These are phyloP conservation scores for Arxiozyma heterogenica DNA, from an alignment of 1,139 yeast genomes.

Conservation along the genomic window DNA sequence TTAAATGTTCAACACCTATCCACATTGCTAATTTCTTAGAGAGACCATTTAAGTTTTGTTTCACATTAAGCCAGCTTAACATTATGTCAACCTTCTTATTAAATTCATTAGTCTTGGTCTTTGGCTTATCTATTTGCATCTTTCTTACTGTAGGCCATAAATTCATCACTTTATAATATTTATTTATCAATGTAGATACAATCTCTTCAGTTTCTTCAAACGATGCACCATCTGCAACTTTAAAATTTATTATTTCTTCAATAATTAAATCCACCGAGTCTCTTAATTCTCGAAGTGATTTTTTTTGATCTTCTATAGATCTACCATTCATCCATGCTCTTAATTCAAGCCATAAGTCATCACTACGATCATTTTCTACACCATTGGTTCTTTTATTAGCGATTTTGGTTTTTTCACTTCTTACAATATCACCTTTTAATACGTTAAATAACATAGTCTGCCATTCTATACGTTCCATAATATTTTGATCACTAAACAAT, in stretches of 20 bases:
- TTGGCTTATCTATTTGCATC: conserved; percentile 71
- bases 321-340: conserved; percentile 77
- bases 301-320: conserved; percentile 69
- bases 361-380: conserved; percentile 52
- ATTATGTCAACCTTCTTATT: conserved; percentile 63
- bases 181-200: conserved; percentile 38
- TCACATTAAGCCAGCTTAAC: conserved; percentile 74
- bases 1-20: conserved; percentile 72
- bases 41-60: conserved; percentile 58
- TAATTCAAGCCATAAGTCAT: conserved; percentile 64
- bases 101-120: conserved; percentile 58
- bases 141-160: conserved; percentile 76
- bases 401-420: conserved; percentile 80
- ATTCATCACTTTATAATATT: conserved; percentile 61
- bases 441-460: conserved; percentile 88
- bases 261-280: conserved; percentile 66
- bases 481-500: conserved; percentile 43
- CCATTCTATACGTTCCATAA: conserved; percentile 86
- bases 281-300: conserved; percentile 61
- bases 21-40: conserved; percentile 45
- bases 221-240: conserved; percentile 14
- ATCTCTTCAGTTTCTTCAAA: conserved; percentile 17
- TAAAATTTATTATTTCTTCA: conserved; percentile 50
- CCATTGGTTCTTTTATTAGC: conserved; percentile 37
- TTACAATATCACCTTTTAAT: conserved; percentile 86